Evolutionary conservation across 495 filamentous ascomycete species (phyloP).

Genomic region (Talaromyces borbonicus): DNA sequence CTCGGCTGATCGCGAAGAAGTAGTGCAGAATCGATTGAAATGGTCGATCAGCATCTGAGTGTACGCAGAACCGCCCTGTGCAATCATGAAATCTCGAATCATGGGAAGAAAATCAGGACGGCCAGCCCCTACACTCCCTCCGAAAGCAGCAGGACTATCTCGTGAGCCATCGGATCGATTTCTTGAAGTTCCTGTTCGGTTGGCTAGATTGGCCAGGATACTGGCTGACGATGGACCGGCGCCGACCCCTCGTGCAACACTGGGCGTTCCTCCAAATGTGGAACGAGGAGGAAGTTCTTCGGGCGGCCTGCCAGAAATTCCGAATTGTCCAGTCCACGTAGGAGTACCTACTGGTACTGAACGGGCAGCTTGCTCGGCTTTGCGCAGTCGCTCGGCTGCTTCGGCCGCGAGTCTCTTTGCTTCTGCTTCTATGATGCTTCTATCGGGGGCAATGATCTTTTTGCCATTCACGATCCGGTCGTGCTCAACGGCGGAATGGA

Average conservation of each 20-base stretch:
- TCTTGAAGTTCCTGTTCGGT: constrained; percentile 27
- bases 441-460: constrained; percentile 53
- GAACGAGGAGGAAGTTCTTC: constrained; percentile 14
- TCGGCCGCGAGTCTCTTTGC: constrained; percentile 68
- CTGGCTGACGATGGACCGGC: constrained; percentile 44
- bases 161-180: constrained; percentile 15
- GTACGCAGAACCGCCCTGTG: constrained; percentile 60
- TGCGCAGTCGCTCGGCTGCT: constrained; percentile 63
- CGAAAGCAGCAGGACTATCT: constrained; percentile 19
- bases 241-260: constrained; percentile 25
- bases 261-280: constrained; percentile 17
- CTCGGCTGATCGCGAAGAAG: constrained; percentile 43
- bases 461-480: constrained; percentile 74
- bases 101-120: constrained; percentile 53
- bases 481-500: constrained; percentile 80
- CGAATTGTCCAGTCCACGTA: constrained; percentile 86
- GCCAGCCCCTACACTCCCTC: constrained; percentile 17
- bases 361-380: constrained; percentile 60
- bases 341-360: constrained; percentile 70
- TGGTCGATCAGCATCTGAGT: constrained; percentile 74
- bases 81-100: constrained; percentile 62
- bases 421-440: constrained; percentile 66
- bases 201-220: constrained; percentile 51
- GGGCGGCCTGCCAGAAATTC: constrained; percentile 54
- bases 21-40: constrained; percentile 56